Conservation (phyloP, 352 stramenopile species). For the Pythium scleroteichum region DNA sequence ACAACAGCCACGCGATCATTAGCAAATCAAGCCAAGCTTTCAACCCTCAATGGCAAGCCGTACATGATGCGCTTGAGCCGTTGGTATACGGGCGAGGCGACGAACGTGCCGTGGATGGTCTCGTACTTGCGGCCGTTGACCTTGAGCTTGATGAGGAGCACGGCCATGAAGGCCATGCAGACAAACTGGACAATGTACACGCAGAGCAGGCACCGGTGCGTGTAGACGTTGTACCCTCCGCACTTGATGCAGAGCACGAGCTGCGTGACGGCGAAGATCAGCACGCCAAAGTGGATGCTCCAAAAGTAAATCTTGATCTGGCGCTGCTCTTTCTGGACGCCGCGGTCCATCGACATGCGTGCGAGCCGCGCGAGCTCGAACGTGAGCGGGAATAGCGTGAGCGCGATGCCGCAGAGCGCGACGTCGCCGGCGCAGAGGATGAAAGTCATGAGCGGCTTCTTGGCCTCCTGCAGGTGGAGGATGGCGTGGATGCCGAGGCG, state of each 20-base stretch:
- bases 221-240: constrained; percentile 53
- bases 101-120: constrained; percentile 61
- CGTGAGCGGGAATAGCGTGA: constrained; percentile 57
- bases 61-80: constrained; percentile 73
- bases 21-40: no score
- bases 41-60: background rate
- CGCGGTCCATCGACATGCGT: constrained; percentile 65
- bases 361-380: constrained; percentile 65
- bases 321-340: constrained; percentile 37
- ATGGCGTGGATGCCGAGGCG: constrained; percentile 52
- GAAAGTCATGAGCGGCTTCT: constrained; percentile 29
- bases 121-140: constrained; percentile 57
- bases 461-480: constrained; percentile 24
- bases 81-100: constrained; percentile 63
- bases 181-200: constrained; percentile 54
- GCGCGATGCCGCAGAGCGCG: constrained; percentile 49
- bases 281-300: constrained; percentile 29
- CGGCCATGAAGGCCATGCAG: constrained; percentile 56
- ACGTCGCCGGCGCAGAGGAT: constrained; percentile 53
- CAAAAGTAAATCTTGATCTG: constrained; percentile 44
- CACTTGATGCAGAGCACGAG: constrained; percentile 32
- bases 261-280: constrained; percentile 35
- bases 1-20: background rate
- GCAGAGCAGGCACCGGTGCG: constrained; percentile 38
- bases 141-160: constrained; percentile 48